A percentile compares a stretch with the other conserved stretches of the same genome.
Conservation (phyloP, 352 stramenopile genomes). For the Globisporangium heterothallicum region DNA sequence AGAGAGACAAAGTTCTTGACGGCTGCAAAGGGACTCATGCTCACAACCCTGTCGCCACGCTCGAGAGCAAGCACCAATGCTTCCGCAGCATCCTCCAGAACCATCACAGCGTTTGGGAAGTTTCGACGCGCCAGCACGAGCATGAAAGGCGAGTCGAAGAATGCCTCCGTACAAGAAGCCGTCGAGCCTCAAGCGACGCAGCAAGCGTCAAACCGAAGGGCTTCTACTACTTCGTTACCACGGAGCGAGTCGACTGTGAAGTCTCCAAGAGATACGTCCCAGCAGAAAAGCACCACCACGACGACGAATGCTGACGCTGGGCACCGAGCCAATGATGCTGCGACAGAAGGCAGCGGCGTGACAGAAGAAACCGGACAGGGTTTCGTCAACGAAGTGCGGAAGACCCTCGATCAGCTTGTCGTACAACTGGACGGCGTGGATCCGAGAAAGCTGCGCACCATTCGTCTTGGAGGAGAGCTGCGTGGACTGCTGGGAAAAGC, state of each 20-base stretch:
- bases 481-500: slow-evolving; percentile 75
- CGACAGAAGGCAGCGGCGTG: neutral
- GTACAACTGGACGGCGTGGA: slow-evolving; percentile 56
- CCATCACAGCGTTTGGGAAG: slow-evolving; percentile 39
- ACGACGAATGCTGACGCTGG: neutral
- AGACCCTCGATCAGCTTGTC: slow-evolving; percentile 43
- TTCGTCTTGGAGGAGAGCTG: slow-evolving; percentile 63
- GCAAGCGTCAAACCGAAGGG: no score
- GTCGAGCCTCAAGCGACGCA: neutral
- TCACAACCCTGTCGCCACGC: slow-evolving; percentile 4
- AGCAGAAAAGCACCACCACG: neutral
- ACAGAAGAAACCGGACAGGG: slow-evolving; percentile 2
- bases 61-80: neutral
- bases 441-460: slow-evolving; percentile 48
- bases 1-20: slow-evolving; percentile 7
- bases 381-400: slow-evolving; percentile 36
- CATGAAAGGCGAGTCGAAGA: neutral
- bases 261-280: neutral
- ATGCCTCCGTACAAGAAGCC: no score
- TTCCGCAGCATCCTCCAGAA: neutral
- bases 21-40: slow-evolving; percentile 5
- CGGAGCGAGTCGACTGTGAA: no score
- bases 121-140: slow-evolving; percentile 36
- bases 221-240: no score
- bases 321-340: neutral